These are phyloP conservation scores for Cyclotella sp. DNA, from an alignment of 108 stramenopile genomes.

Conservation along the genomic window DNA sequence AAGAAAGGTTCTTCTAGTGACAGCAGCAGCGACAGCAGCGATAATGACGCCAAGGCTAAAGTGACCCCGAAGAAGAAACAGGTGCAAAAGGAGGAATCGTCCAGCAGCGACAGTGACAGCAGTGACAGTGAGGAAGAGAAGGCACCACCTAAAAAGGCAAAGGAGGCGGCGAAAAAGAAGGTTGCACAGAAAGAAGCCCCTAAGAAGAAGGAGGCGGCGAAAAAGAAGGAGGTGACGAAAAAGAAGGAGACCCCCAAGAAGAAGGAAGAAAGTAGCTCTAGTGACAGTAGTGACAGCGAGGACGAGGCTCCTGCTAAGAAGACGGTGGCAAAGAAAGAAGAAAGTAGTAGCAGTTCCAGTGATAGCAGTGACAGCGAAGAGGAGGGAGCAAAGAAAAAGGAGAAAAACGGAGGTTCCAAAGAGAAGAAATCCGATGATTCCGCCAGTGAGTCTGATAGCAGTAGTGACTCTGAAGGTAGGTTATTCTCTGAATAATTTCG, in stretches of 20 bases:
- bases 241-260: background rate
- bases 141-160: slow-evolving; percentile 5
- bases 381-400: background rate
- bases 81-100: slow-evolving; percentile 32
- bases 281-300: slow-evolving; percentile 23
- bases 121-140: slow-evolving; percentile 9
- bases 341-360: background rate
- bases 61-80: slow-evolving; percentile 32
- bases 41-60: slow-evolving; percentile 4
- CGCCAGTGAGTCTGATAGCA: background rate
- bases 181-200: background rate
- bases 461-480: background rate
- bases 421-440: background rate
- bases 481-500: background rate
- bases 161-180: slow-evolving; percentile 33
- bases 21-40: no score
- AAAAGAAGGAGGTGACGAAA: slow-evolving; percentile 6
- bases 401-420: background rate
- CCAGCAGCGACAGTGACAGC: slow-evolving; percentile 6
- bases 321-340: background rate
- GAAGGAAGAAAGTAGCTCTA: background rate
- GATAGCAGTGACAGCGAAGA: background rate
- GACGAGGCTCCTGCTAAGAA: slow-evolving; percentile 35
- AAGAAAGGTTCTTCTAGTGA: slow-evolving; percentile 48
- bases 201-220: background rate